Conservation (phyloP, 2,329 filamentous ascomycete species). For the Aureobasidium musti region DNA sequence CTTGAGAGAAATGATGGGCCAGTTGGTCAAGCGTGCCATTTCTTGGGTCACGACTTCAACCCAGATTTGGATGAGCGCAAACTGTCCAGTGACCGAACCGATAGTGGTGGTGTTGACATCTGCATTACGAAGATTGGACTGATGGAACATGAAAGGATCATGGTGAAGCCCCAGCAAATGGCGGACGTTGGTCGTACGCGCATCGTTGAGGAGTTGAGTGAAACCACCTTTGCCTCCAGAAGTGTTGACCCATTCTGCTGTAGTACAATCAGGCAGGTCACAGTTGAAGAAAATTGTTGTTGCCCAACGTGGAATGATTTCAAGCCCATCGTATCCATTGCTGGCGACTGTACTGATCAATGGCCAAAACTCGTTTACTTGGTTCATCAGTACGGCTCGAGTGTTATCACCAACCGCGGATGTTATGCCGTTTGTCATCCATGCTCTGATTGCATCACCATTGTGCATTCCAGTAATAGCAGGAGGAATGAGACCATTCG, state of each 20-base stretch:
- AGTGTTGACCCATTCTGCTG: slow-evolving; percentile 62
- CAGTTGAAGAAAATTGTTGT: slow-evolving; percentile 67
- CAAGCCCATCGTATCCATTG: slow-evolving; percentile 60
- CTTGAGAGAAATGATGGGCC: slow-evolving; percentile 59
- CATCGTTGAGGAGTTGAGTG: slow-evolving; percentile 53
- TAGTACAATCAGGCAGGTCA: slow-evolving; percentile 58
- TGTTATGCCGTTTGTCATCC: slow-evolving; percentile 60
- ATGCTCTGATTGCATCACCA: slow-evolving; percentile 62
- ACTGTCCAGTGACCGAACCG: slow-evolving; percentile 50
- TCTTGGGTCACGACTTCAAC: slow-evolving; percentile 57
- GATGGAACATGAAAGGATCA: slow-evolving; percentile 65
- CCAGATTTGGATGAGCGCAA: slow-evolving; percentile 61
- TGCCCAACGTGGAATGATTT: slow-evolving; percentile 61
- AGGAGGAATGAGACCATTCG: slow-evolving; percentile 61
- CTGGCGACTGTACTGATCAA: slow-evolving; percentile 53
- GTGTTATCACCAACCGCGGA: slow-evolving; percentile 67
- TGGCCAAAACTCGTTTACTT: slow-evolving; percentile 57
- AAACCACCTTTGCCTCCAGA: slow-evolving; percentile 59
- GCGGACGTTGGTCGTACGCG: slow-evolving; percentile 57
- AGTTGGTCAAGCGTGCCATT: slow-evolving; percentile 55
- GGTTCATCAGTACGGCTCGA: slow-evolving; percentile 56
- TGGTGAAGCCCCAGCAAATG: slow-evolving; percentile 59
- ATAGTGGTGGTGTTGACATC: slow-evolving; percentile 53
- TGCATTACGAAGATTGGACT: slow-evolving; percentile 59
- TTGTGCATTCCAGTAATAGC: slow-evolving; percentile 66